A percentile compares a stretch with the other conserved stretches of the same genome.
Conservation (phyloP, 75 land plant genomes). For the Pinus tabuliformis region DNA sequence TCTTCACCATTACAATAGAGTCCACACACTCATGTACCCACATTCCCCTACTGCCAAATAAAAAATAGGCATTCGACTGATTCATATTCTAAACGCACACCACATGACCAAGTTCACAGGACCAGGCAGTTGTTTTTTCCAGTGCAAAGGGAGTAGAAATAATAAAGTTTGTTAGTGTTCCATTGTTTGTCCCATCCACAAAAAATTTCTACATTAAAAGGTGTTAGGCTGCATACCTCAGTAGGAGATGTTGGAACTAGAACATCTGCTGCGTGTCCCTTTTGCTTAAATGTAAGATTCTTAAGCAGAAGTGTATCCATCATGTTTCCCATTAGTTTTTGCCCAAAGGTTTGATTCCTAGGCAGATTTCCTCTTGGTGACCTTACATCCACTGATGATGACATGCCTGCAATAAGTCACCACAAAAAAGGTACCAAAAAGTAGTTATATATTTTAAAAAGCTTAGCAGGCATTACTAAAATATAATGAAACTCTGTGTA, state of each 20-base stretch:
- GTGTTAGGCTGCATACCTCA: constrained; percentile 31
- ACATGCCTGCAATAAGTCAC: constrained; percentile 23
- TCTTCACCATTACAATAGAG: no score
- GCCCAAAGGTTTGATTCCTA: constrained; percentile 71
- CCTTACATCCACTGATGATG: constrained; percentile 28
- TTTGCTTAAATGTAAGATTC: constrained; percentile 70
- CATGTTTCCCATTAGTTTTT: constrained; percentile 83
- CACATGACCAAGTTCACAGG: not conserved
- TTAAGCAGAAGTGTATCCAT: constrained; percentile 88
- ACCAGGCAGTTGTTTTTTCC: not conserved
- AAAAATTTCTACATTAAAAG: not conserved
- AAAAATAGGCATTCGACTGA: not conserved
- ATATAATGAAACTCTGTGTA: not conserved
- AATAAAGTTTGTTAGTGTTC: not conserved
- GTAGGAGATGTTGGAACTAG: constrained; percentile 45
- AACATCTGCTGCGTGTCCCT: constrained; percentile 28
- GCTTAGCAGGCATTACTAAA: not conserved
- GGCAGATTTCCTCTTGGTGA: constrained; percentile 25
- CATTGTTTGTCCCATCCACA: not conserved
- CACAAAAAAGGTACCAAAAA: not conserved
- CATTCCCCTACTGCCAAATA: no score
- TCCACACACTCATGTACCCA: no score
- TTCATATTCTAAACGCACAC: not conserved
- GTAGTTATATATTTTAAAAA: not conserved
- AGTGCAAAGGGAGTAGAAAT: not conserved